Evolutionary conservation across 345 rosid species (phyloP).

Genomic region (Rhizophora mangle): DNA sequence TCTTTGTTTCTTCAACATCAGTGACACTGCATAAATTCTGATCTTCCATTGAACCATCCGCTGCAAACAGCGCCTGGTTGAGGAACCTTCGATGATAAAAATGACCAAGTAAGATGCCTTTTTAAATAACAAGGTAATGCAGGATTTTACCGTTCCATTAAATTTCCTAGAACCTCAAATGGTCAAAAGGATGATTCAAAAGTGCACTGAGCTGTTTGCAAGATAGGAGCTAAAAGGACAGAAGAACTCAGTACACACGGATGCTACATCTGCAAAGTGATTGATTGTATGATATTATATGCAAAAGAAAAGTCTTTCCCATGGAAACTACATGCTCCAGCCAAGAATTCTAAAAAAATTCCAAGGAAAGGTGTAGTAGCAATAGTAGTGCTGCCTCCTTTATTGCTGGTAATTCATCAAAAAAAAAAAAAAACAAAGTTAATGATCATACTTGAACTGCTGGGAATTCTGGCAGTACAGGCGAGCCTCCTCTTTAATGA

Average conservation of each 20-base stretch:
- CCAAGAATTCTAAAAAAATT: not conserved
- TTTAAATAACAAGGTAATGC: not conserved
- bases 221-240: no score
- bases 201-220: no score
- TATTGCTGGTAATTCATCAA: not conserved
- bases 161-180: no score
- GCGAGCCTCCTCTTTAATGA: not conserved
- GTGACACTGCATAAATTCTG: not conserved
- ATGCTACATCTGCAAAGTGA: no score
- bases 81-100: not conserved
- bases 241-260: no score
- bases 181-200: no score
- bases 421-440: not conserved
- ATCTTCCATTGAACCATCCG: not conserved
- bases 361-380: not conserved
- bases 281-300: no score
- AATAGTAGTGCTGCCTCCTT: not conserved
- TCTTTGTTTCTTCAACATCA: not conserved
- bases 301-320: no score
- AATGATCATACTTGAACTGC: not conserved
- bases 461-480: not conserved
- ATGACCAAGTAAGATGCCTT: no score
- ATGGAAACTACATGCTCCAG: no score
- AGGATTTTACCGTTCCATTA: not conserved
- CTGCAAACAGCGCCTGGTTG: not conserved